Evolutionary conservation across 1,284 basidiomycete species (phyloP).

Genomic region (Pseudozyma hubeiensis): DNA sequence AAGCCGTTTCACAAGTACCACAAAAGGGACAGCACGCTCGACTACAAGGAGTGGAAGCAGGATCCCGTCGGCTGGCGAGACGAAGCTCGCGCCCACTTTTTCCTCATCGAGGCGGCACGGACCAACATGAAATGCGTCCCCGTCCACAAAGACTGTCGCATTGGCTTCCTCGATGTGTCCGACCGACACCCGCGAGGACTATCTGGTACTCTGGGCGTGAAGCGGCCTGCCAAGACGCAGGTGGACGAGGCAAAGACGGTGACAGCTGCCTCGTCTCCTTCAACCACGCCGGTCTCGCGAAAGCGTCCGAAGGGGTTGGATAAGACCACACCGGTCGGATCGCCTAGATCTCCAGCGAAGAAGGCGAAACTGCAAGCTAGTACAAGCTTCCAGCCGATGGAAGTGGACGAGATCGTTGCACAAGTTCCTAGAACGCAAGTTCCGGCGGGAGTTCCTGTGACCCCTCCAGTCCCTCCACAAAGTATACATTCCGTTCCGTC

Average conservation of each 20-base stretch:
- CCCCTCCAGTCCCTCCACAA: not conserved
- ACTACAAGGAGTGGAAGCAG: constrained; percentile 46
- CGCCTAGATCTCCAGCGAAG: constrained; percentile 6
- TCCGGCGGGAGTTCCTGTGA: not conserved
- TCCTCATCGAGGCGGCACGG: constrained; percentile 40
- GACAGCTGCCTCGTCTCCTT: constrained; percentile 2
- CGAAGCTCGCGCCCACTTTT: constrained; percentile 42
- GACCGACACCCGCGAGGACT: constrained; percentile 25
- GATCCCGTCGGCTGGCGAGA: constrained; percentile 28
- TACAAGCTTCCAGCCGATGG: constrained; percentile 4
- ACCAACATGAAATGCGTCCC: constrained; percentile 33
- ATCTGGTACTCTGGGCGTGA: constrained; percentile 28
- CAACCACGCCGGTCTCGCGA: constrained; percentile 15
- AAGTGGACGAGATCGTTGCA: constrained; percentile 3
- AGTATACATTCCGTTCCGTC: not conserved
- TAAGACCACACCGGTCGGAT: constrained; percentile 13
- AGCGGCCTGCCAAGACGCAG: constrained; percentile 5
- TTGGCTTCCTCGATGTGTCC: constrained; percentile 46
- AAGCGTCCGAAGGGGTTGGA: constrained; percentile 18
- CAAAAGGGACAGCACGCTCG: constrained; percentile 23
- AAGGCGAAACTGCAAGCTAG: constrained; percentile 12
- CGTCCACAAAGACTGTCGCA: constrained; percentile 14
- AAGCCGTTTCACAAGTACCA: constrained; percentile 41
- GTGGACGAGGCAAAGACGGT: constrained; percentile 3
- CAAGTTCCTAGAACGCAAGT: constrained; percentile 1